phyloP scores from a whole-genome alignment of 139 green algal genomes.

The Coelastrella sp. region DNA sequence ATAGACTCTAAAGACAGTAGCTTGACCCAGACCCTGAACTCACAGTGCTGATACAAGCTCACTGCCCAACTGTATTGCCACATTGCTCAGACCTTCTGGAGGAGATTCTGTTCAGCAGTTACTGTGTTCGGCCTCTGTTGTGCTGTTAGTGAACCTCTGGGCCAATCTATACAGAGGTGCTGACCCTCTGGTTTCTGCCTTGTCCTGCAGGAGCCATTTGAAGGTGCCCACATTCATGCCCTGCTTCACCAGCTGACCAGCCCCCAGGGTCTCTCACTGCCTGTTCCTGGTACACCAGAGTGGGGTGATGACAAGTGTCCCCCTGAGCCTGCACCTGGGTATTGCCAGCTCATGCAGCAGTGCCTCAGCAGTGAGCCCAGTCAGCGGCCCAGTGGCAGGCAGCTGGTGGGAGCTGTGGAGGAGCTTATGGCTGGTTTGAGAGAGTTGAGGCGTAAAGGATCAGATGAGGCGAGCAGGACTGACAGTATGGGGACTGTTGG shows the following conservation, averaged over 20 bases:
- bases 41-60: too few relatives aligned
- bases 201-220: slow-evolving; percentile 48
- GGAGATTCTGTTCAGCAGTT: too few relatives aligned
- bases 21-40: too few relatives aligned
- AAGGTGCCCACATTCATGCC: slow-evolving; percentile 14
- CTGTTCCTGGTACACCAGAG: slow-evolving; percentile 11
- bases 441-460: neutral
- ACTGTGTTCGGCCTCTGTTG: too few relatives aligned
- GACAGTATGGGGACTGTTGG: too few relatives aligned
- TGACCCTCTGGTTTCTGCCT: too few relatives aligned
- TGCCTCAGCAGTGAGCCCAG: slow-evolving; percentile 1
- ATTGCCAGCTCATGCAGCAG: neutral
- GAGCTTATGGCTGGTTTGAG: slow-evolving; percentile 26
- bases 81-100: too few relatives aligned
- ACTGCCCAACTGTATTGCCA: too few relatives aligned
- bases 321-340: slow-evolving; percentile 2
- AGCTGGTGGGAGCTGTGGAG: slow-evolving; percentile 32
- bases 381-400: neutral
- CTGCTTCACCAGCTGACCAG: slow-evolving; percentile 35
- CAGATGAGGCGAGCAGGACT: too few relatives aligned
- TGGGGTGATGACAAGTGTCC: neutral
- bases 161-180: too few relatives aligned
- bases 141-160: too few relatives aligned
- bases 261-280: slow-evolving; percentile 7
- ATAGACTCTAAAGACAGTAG: too few relatives aligned